These are phyloP conservation scores for cucumber (Cucumis sativus) DNA, from an alignment of 306 rosid genomes.

Conservation along the genomic window DNA sequence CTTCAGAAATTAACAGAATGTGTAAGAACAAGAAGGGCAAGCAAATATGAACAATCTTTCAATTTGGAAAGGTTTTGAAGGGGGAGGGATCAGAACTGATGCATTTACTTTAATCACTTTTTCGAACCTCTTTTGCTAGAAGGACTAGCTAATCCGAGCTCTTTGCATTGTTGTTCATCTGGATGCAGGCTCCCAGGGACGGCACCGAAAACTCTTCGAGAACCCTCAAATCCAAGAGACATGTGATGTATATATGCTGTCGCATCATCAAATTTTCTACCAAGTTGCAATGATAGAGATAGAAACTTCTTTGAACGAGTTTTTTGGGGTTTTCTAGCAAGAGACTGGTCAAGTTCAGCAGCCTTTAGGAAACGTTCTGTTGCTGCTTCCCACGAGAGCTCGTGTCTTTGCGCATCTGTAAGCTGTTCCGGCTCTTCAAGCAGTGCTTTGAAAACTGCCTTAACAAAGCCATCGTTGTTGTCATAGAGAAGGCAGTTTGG, in stretches of 20 bases:
- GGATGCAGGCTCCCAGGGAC: conserved; percentile 75
- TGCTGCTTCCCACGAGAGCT: conserved; percentile 87
- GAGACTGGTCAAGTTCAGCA: conserved; percentile 35
- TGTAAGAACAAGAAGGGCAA: neutral
- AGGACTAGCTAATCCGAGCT: conserved; percentile 46
- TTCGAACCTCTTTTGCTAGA: conserved; percentile 18
- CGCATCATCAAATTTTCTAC: conserved; percentile 37
- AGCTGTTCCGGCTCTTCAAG: conserved; percentile 50
- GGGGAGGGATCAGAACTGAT: neutral
- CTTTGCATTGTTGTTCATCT: conserved; percentile 60
- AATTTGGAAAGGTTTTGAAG: neutral
- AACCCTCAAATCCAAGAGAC: conserved; percentile 62
- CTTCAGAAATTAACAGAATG: neutral
- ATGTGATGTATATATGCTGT: conserved; percentile 58
- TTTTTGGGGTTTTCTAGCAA: conserved; percentile 14
- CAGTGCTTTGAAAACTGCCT: conserved; percentile 43
- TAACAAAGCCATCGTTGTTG: conserved; percentile 37
- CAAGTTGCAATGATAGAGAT: conserved; percentile 36
- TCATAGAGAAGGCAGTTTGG: conserved; percentile 65
- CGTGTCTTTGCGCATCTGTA: conserved; percentile 46
- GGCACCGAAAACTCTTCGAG: conserved; percentile 77
- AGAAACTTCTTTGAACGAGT: conserved; percentile 28
- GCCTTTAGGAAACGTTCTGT: conserved; percentile 63
- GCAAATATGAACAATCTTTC: neutral
- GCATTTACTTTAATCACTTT: conserved; percentile 6